These are phyloP conservation scores for Hortaea sp. DNA, from an alignment of 2,329 filamentous ascomycete species.

Conservation along the genomic window DNA sequence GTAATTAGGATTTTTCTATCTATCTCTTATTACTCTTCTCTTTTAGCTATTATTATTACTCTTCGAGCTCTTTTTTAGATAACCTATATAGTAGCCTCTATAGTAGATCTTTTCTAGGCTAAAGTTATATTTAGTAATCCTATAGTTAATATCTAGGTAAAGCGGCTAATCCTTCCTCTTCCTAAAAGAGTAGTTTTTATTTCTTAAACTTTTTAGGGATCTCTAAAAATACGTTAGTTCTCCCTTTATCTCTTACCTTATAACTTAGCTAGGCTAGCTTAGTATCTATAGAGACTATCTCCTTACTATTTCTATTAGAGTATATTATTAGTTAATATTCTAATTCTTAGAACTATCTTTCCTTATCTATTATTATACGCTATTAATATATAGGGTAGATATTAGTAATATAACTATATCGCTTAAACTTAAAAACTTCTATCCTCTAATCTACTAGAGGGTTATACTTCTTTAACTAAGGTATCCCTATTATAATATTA, in stretches of 20 bases:
- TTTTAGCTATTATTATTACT: slow-evolving; percentile 1
- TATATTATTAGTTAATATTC: neutral
- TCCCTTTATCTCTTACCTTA: slow-evolving; percentile 1
- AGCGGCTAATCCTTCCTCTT: slow-evolving; percentile 6
- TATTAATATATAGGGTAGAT: slow-evolving; percentile 2
- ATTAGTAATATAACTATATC: slow-evolving; percentile 3
- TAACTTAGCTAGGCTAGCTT: neutral
- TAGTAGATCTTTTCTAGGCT: slow-evolving; percentile 6
- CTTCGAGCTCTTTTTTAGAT: slow-evolving; percentile 6
- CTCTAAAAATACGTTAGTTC: neutral
- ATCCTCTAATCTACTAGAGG: slow-evolving; percentile 5
- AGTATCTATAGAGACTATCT: neutral
- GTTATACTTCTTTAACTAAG: slow-evolving; percentile 9
- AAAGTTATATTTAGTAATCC: slow-evolving; percentile 7
- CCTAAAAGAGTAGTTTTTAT: slow-evolving; percentile 9
- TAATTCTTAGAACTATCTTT: slow-evolving; percentile 4
- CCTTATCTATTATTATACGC: slow-evolving; percentile 7
- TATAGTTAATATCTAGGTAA: slow-evolving; percentile 9
- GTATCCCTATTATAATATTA: slow-evolving; percentile 8
- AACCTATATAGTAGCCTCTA: slow-evolving; percentile 6
- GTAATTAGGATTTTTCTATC: slow-evolving; percentile 5
- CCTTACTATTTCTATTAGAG: neutral
- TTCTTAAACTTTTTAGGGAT: slow-evolving; percentile 8
- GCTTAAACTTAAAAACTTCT: slow-evolving; percentile 9
- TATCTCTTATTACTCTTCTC: slow-evolving; percentile 2